A percentile compares a stretch with the other conserved stretches of the same genome.
These are phyloP conservation scores for Cinnamomum chago DNA, from an alignment of 164 flowering plant species.

Conservation along the genomic window DNA sequence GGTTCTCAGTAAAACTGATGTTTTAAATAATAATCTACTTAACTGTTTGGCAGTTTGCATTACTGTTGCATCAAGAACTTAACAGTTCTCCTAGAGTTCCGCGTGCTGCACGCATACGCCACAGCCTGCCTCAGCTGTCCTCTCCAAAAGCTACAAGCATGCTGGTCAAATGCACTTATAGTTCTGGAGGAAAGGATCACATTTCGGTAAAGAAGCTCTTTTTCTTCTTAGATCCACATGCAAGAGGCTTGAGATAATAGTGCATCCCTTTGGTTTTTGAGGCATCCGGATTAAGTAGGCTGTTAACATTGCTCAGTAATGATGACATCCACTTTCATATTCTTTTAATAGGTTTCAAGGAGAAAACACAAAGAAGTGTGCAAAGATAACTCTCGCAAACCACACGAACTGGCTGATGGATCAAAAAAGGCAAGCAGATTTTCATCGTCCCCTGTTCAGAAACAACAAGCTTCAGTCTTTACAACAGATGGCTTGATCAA, in stretches of 20 bases:
- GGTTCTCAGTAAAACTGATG: not conserved
- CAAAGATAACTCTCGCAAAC: slow-evolving; percentile 41
- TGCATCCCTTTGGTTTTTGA: not conserved
- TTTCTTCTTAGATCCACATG: no score
- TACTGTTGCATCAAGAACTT: slow-evolving; percentile 90
- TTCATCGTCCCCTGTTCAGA: slow-evolving; percentile 43
- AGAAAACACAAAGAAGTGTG: slow-evolving; percentile 54
- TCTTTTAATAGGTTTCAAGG: slow-evolving; percentile 49
- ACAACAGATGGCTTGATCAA: slow-evolving; percentile 29
- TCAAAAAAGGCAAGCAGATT: slow-evolving; percentile 40
- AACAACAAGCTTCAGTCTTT: slow-evolving; percentile 33
- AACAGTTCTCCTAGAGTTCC: slow-evolving; percentile 98
- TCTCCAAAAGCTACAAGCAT: slow-evolving; percentile 56
- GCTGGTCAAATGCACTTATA: slow-evolving; percentile 59
- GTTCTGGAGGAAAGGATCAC: slow-evolving; percentile 65
- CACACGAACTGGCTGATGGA: slow-evolving; percentile 48
- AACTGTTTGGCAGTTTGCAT: slow-evolving; percentile 64
- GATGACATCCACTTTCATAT: not conserved
- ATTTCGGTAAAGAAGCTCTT: slow-evolving; percentile 37
- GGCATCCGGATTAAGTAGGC: not conserved
- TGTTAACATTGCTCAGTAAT: not conserved
- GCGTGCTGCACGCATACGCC: slow-evolving; percentile 84
- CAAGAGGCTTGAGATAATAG: no score
- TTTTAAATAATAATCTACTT: slow-evolving; percentile 1
- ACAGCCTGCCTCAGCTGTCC: slow-evolving; percentile 66